Conservation (phyloP, 176 grass and related monocot species). For the Pontederia crassipes region DNA sequence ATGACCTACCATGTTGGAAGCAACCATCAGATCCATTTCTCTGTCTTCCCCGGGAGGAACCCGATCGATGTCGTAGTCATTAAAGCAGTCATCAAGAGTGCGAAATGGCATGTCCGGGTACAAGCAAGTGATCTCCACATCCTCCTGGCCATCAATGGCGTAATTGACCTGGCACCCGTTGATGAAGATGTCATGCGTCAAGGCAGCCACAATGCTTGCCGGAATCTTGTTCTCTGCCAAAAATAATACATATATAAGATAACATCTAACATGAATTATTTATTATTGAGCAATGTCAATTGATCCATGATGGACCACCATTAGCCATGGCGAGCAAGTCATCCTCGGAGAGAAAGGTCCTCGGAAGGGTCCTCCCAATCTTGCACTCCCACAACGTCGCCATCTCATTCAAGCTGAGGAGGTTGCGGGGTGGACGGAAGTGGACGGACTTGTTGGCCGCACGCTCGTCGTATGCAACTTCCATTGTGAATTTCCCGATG, state of each 20-base stretch:
- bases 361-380: conserved; percentile 52
- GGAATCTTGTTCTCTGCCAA: conserved; percentile 45
- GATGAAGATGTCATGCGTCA: conserved; percentile 89
- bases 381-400: conserved; percentile 59
- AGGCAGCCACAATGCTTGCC: conserved; percentile 56
- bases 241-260: neutral
- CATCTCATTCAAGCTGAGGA: conserved; percentile 63
- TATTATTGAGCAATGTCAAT: neutral
- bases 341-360: conserved; percentile 28
- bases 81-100: conserved; percentile 55
- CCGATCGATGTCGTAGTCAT: conserved; percentile 24
- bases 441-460: conserved; percentile 43
- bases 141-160: conserved; percentile 19
- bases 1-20: too few species aligned
- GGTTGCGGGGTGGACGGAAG: conserved; percentile 50
- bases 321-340: conserved; percentile 48
- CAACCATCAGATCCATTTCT: too few species aligned
- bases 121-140: conserved; percentile 45
- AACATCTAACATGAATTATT: neutral
- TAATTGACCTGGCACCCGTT: conserved; percentile 64
- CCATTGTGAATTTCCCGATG: conserved; percentile 64
- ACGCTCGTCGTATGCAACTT: conserved; percentile 47
- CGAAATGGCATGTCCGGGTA: conserved; percentile 47
- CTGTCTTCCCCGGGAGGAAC: neutral
- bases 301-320: conserved; percentile 19